A percentile compares a stretch with the other conserved stretches of the same genome.
These are phyloP conservation scores for Aspergillus taichungensis DNA, from an alignment of 495 filamentous ascomycete species.

Conservation along the genomic window DNA sequence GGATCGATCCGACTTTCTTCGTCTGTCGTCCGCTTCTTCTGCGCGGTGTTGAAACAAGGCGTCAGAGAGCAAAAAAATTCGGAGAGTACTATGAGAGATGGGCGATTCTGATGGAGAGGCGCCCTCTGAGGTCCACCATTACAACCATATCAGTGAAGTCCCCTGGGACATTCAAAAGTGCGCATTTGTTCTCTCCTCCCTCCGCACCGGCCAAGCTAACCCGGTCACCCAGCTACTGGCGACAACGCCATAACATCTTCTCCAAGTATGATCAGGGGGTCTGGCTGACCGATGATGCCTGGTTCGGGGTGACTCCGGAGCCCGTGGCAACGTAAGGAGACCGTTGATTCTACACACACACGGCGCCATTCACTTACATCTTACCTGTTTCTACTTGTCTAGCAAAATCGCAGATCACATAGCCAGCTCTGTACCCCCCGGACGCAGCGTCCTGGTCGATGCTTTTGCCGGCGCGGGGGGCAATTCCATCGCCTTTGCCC, in stretches of 20 bases:
- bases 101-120: constrained; percentile 22
- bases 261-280: constrained; percentile 74
- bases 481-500: constrained; percentile 90
- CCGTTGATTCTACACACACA: neutral
- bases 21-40: constrained; percentile 10
- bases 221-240: constrained; percentile 61
- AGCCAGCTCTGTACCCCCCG: constrained; percentile 38
- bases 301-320: constrained; percentile 95
- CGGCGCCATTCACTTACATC: neutral
- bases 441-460: constrained; percentile 61
- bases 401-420: constrained; percentile 78
- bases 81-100: neutral
- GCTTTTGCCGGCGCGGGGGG: constrained; percentile 87
- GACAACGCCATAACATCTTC: constrained; percentile 79
- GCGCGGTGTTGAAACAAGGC: constrained; percentile 17
- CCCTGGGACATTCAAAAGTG: constrained; percentile 74
- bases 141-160: constrained; percentile 50
- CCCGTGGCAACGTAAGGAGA: constrained; percentile 65
- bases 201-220: neutral
- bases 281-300: constrained; percentile 82
- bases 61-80: too few species aligned
- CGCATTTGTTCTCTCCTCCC: neutral
- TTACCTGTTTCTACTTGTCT: neutral
- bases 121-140: constrained; percentile 51
- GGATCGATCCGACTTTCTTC: constrained; percentile 4